These are phyloP conservation scores for Daldinia childiae DNA, from an alignment of 495 filamentous ascomycete species.

Conservation along the genomic window DNA sequence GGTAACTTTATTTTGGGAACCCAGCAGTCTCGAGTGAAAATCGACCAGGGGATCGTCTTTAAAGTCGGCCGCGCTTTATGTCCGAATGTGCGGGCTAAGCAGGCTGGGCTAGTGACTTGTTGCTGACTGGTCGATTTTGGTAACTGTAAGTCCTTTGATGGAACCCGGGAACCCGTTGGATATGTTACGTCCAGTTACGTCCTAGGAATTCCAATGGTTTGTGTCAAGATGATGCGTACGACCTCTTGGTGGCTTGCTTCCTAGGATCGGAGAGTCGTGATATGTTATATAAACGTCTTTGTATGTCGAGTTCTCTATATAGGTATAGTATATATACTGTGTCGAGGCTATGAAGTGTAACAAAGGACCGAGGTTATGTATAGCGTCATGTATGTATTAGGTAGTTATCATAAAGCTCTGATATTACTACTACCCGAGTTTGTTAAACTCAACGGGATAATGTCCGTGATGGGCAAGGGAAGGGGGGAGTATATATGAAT, in stretches of 20 bases:
- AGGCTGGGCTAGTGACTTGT: conserved; percentile 8
- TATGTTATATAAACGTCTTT: conserved; percentile 1
- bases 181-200: conserved; percentile 16
- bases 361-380: conserved; percentile 13
- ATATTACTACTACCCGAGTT: conserved; percentile 23
- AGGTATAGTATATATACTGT: too few relatives aligned
- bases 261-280: background rate
- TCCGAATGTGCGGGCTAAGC: conserved; percentile 42
- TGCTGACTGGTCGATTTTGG: conserved; percentile 44
- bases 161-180: conserved; percentile 27
- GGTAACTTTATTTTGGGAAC: conserved; percentile 45
- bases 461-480: conserved; percentile 12
- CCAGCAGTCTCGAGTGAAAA: conserved; percentile 29
- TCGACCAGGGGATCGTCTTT: conserved; percentile 34
- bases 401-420: conserved; percentile 11
- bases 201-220: conserved; percentile 14
- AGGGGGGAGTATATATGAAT: background rate
- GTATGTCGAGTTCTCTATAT: background rate
- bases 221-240: conserved; percentile 40
- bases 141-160: conserved; percentile 41
- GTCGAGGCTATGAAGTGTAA: conserved; percentile 1
- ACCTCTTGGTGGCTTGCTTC: conserved; percentile 13
- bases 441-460: conserved; percentile 17
- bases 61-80: conserved; percentile 45
- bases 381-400: background rate